These are phyloP conservation scores for Aspergillus novoparasiticus DNA, from an alignment of 2,329 filamentous ascomycete genomes.

Conservation along the genomic window DNA sequence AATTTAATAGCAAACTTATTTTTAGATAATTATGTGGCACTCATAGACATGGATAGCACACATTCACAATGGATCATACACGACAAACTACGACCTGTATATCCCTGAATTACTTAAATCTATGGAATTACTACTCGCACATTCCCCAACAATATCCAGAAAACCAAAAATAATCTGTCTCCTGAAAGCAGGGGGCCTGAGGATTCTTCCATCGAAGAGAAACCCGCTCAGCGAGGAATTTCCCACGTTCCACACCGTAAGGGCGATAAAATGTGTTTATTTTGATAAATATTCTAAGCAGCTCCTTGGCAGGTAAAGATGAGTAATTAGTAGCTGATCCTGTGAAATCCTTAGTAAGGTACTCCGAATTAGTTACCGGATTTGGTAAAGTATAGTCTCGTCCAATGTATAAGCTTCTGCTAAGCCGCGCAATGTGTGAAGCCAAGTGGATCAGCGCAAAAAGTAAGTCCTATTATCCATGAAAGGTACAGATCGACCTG, in stretches of 20 bases:
- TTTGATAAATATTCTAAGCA: too few relatives aligned
- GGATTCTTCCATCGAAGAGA: background rate
- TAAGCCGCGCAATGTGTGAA: background rate
- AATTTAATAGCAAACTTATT: too few relatives aligned
- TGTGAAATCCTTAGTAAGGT: background rate
- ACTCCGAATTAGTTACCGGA: background rate
- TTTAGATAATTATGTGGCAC: background rate
- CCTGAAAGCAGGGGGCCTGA: rapidly evolving
- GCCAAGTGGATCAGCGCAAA: background rate
- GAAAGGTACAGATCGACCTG: background rate
- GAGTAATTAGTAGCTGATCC: background rate
- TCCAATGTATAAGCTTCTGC: background rate
- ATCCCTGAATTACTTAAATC: background rate
- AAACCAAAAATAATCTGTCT: background rate
- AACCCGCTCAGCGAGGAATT: background rate
- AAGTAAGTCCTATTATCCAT: background rate
- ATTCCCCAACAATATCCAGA: rapidly evolving
- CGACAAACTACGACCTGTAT: background rate
- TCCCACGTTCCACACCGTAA: background rate
- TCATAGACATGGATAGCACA: background rate
- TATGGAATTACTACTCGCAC: rapidly evolving
- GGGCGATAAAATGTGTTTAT: background rate
- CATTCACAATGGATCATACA: background rate
- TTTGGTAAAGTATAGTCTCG: background rate
- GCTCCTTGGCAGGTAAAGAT: background rate